These are phyloP conservation scores for Colletotrichum horii DNA, from an alignment of 2,329 filamentous ascomycete species.

Conservation along the genomic window DNA sequence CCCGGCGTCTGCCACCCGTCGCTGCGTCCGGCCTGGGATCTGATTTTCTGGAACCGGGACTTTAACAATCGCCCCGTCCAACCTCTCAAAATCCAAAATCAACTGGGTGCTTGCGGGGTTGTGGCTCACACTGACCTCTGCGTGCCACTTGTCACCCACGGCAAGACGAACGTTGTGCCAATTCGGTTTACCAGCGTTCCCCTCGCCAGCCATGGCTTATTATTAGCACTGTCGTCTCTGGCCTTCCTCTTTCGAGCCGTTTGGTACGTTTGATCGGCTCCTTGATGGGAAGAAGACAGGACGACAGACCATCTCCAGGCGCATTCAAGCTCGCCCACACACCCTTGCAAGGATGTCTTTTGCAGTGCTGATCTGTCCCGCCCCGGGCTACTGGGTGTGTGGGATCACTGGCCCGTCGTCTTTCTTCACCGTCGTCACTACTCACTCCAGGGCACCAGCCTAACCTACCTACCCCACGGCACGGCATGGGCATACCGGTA, in stretches of 20 bases:
- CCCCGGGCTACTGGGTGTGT: not conserved
- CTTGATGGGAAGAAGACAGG: conserved; percentile 17
- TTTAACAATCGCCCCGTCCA: not conserved
- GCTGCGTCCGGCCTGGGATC: not conserved
- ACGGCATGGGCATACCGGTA: not conserved
- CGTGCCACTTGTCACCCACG: conserved; percentile 7
- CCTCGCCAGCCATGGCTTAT: conserved; percentile 18
- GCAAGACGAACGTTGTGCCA: conserved; percentile 16
- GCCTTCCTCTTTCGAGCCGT: conserved; percentile 4
- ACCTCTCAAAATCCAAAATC: not conserved
- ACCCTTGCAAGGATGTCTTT: not conserved
- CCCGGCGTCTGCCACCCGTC: not conserved
- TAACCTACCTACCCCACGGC: not conserved
- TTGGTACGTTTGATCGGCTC: conserved; percentile 17
- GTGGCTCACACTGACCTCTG: not conserved
- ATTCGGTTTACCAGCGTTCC: not conserved
- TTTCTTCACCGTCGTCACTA: not conserved
- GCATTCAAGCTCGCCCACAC: not conserved
- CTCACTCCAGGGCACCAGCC: not conserved
- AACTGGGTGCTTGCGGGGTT: conserved; percentile 5
- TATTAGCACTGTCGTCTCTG: conserved; percentile 11
- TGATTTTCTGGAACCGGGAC: not conserved
- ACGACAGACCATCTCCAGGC: not conserved
- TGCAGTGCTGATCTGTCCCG: conserved; percentile 8
- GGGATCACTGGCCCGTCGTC: not conserved